Evolutionary conservation across 2,329 filamentous ascomycete species (phyloP).

Genomic region (Coleophoma eucalyptorum): DNA sequence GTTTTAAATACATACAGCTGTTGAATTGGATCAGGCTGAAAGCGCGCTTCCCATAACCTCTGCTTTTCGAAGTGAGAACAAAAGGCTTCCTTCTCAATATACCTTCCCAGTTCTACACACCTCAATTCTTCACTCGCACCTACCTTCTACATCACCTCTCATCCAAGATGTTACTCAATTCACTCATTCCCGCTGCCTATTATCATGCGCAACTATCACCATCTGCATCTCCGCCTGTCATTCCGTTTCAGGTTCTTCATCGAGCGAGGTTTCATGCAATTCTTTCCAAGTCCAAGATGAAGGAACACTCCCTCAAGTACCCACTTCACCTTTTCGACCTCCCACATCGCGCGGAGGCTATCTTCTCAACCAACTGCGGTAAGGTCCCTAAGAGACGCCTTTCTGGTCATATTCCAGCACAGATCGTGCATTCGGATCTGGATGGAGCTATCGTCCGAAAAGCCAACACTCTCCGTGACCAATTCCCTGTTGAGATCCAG

Average conservation of each 20-base stretch:
- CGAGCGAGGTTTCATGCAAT: not conserved
- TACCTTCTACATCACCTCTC: no score
- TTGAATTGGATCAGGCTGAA: no score
- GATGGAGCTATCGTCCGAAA: not conserved
- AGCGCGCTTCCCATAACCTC: no score
- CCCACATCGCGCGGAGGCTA: not conserved
- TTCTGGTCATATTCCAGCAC: slow-evolving; percentile 3
- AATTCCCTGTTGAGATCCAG: not conserved
- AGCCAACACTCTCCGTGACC: not conserved
- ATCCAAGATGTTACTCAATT: no score
- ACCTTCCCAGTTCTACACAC: no score
- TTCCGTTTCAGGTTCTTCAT: not conserved
- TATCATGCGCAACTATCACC: no score
- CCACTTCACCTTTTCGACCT: no score
- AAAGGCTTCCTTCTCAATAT: no score
- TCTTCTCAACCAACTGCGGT: not conserved
- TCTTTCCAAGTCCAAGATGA: not conserved
- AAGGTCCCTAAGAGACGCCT: not conserved
- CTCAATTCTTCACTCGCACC: no score
- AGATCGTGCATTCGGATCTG: not conserved
- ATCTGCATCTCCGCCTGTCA: not conserved
- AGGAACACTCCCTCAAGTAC: not conserved
- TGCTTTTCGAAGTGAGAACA: no score
- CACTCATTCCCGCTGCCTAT: no score
- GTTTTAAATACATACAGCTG: no score